These are phyloP conservation scores for Erysimum cheiri DNA, from an alignment of 441 rosid genomes.

Conservation along the genomic window DNA sequence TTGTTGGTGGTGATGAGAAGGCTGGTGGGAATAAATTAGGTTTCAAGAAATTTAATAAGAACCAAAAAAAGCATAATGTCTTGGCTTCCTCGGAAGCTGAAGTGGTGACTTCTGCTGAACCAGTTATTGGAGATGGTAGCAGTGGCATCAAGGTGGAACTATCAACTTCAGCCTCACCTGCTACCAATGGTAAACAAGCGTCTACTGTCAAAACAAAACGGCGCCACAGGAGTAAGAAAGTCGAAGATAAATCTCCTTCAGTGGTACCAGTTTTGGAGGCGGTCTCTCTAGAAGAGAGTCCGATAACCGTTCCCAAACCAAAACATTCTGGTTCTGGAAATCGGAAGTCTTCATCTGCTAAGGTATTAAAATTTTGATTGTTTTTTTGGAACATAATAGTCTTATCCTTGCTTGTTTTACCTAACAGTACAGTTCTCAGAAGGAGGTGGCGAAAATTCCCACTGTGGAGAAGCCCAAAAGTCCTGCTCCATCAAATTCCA, in stretches of 20 bases:
- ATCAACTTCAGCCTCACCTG: constrained; percentile 42
- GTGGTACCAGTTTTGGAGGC: constrained; percentile 35
- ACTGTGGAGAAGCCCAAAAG: constrained; percentile 38
- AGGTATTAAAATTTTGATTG: constrained; percentile 52
- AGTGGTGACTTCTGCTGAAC: constrained; percentile 41
- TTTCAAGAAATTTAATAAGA: constrained; percentile 43
- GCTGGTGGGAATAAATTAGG: constrained; percentile 33
- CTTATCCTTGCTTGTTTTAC: constrained; percentile 37
- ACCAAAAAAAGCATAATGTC: constrained; percentile 51
- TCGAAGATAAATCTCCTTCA: constrained; percentile 46
- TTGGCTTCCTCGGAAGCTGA: constrained; percentile 47
- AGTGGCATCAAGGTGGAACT: constrained; percentile 36
- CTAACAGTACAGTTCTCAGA: constrained; percentile 58
- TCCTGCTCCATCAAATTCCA: constrained; percentile 52
- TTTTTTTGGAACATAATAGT: constrained; percentile 1
- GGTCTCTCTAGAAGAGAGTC: constrained; percentile 36
- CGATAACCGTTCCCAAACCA: constrained; percentile 37
- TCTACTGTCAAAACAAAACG: constrained; percentile 48
- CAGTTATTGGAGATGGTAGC: constrained; percentile 44
- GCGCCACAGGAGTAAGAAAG: constrained; percentile 55
- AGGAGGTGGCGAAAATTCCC: constrained; percentile 37
- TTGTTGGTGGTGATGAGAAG: constrained; percentile 41
- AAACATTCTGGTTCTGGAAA: constrained; percentile 39
- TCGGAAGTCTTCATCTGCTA: constrained; percentile 37
- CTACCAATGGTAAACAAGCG: constrained; percentile 42